phyloP scores from a whole-genome alignment of 31 red algal genomes.

The Endocladia muricata region DNA sequence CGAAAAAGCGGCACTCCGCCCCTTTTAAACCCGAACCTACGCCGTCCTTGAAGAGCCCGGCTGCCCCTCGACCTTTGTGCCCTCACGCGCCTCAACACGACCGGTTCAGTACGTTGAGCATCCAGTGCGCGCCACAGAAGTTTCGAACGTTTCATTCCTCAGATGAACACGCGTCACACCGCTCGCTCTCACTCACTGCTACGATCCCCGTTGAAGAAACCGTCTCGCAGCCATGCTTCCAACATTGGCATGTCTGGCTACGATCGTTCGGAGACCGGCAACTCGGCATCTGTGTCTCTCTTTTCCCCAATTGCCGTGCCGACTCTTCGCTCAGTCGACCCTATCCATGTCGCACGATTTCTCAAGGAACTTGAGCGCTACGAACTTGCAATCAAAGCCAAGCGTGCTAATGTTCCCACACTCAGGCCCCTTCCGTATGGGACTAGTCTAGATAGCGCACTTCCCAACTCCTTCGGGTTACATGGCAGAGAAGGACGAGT shows the following conservation, averaged over 20 bases:
- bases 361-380: slow-evolving; percentile 17
- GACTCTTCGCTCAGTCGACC: neutral
- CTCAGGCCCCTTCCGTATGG: neutral
- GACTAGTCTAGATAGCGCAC: neutral
- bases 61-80: too few relatives aligned
- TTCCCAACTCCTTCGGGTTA: neutral
- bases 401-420: neutral
- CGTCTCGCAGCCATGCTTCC: neutral
- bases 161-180: slow-evolving; percentile 35
- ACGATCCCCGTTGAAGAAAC: neutral
- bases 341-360: slow-evolving; percentile 4
- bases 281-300: neutral
- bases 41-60: too few relatives aligned
- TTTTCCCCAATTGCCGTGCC: neutral
- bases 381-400: neutral
- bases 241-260: neutral
- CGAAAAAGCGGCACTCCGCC: too few relatives aligned
- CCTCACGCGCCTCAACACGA: too few relatives aligned
- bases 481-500: neutral
- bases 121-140: slow-evolving; percentile 35
- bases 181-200: neutral
- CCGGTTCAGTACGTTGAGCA: too few relatives aligned
- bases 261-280: neutral
- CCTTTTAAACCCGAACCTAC: too few relatives aligned
- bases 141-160: slow-evolving; percentile 22